Evolutionary conservation across 495 filamentous ascomycete species (phyloP), one percentile per base, ranked within the genome.

Genomic region (Amorphotheca resinae): DNA sequence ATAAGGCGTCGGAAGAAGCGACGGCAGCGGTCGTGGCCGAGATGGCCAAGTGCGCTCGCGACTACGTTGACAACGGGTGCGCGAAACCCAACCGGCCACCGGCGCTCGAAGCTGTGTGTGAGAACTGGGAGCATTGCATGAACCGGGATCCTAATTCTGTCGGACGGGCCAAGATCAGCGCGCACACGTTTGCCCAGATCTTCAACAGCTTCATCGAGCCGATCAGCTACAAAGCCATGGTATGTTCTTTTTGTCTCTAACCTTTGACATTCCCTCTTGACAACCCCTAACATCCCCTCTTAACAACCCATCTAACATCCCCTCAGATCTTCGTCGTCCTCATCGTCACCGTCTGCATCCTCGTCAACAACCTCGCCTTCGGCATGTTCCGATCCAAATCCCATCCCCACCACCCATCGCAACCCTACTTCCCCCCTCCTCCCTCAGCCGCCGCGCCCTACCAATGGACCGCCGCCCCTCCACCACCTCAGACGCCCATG

Each of bases 101-200:
- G 0, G 84, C 84, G 0, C 67, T 96, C 51, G 71, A 85, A 52
- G 62, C 52, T 0, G 59, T 76, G 3, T 98, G 91, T 55, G 69
- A 77, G 23, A 70, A 75, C 31, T 96, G 89, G 91, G 76, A 80
- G 43, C 63, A 63, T 3, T 98, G 91, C 58, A 95, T 95, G 88
- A 72, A 82, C 40, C 70, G 67, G 9, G 79, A 89, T 54, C 73
- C 82, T 12, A 58, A 66, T 12, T 69, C 69, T 42, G 73, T 87
- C 17, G 80, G 74, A 7, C 65, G 78, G 2, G 81, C 80, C 9
- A 72, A 68, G 45, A 67, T 88, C 22, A 75, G 70, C 34, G 83
- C 84, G n/a, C 67, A 74, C 30, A 86, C 82, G 0, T 85, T 86
- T 69, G 88, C 79, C 39, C 78, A 80, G 55, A 93, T 88, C 21